These are phyloP conservation scores for Domatiomyces catenatus DNA, from an alignment of 2,329 filamentous ascomycete species.

Conservation along the genomic window DNA sequence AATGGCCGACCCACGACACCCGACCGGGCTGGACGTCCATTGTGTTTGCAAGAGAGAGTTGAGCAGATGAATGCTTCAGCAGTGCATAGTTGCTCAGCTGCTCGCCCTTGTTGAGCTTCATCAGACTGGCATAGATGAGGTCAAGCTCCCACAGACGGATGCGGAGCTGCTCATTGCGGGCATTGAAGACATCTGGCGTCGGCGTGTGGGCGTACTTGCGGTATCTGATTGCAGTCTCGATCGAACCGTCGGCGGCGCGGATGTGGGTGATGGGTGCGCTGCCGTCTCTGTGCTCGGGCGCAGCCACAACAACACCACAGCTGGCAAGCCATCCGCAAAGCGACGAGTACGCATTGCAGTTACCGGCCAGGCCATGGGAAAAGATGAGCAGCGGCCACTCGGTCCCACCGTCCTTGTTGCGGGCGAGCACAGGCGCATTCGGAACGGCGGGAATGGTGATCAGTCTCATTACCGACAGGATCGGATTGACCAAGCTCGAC, in stretches of 20 bases:
- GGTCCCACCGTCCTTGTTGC: slow-evolving; percentile 30
- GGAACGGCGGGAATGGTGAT: slow-evolving; percentile 18
- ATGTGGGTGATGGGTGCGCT: slow-evolving; percentile 62
- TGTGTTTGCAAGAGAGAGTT: slow-evolving; percentile 35
- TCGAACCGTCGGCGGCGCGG: slow-evolving; percentile 30
- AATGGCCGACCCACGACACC: slow-evolving; percentile 64
- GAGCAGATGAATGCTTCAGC: slow-evolving; percentile 1
- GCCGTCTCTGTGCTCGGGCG: slow-evolving; percentile 70
- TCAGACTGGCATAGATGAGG: slow-evolving; percentile 51
- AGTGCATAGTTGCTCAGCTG: slow-evolving; percentile 28
- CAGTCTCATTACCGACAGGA: slow-evolving; percentile 16
- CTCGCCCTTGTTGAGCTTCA: slow-evolving; percentile 47
- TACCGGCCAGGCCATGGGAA: slow-evolving; percentile 70
- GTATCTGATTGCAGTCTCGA: slow-evolving; percentile 28
- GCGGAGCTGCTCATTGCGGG: slow-evolving; percentile 55
- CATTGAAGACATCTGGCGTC: slow-evolving; percentile 48
- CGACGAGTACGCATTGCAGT: slow-evolving; percentile 73
- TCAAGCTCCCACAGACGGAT: slow-evolving; percentile 68
- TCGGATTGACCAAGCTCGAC: slow-evolving; percentile 9
- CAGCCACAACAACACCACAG: slow-evolving; percentile 65
- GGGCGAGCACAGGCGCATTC: slow-evolving; percentile 41
- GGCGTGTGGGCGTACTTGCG: slow-evolving; percentile 43
- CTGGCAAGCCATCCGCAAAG: slow-evolving; percentile 63
- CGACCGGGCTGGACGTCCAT: slow-evolving; percentile 58
- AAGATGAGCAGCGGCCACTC: slow-evolving; percentile 74